Conservation (phyloP, 2,329 filamentous ascomycete species). For the Penicillium oxalicum region DNA sequence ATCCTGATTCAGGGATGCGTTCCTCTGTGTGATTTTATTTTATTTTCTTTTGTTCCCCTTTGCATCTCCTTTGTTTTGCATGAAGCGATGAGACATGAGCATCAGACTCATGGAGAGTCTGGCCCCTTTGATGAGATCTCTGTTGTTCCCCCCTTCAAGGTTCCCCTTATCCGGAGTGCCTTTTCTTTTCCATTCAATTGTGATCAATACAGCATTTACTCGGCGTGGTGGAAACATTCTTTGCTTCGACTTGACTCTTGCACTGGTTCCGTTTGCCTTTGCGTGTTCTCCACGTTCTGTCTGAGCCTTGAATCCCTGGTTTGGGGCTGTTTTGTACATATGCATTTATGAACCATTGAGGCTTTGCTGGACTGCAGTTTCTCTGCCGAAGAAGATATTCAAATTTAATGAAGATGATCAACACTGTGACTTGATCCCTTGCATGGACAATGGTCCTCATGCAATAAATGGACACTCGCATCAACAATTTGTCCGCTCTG, state of each 20-base stretch:
- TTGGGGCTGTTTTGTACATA: conserved; percentile 11
- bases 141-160: too few species aligned
- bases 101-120: conserved; percentile 15
- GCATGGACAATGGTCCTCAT: too few species aligned
- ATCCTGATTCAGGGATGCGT: conserved; percentile 3
- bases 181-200: conserved; percentile 7
- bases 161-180: background rate
- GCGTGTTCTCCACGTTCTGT: conserved; percentile 7
- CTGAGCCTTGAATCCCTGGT: background rate
- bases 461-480: too few species aligned
- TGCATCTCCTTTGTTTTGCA: conserved; percentile 12
- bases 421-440: background rate
- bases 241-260: conserved; percentile 10
- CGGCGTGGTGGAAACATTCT: conserved; percentile 13
- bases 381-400: background rate
- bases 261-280: background rate
- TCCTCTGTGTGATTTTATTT: too few species aligned
- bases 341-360: conserved; percentile 2
- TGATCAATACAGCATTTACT: conserved; percentile 23
- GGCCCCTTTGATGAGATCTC: too few species aligned
- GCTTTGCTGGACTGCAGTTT: background rate
- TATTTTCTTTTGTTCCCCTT: conserved; percentile 1
- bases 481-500: too few species aligned
- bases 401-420: conserved; percentile 5
- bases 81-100: conserved; percentile 24